These are phyloP conservation scores for Penicillium vulpinum DNA, from an alignment of 2,329 filamentous ascomycete genomes.

Conservation along the genomic window DNA sequence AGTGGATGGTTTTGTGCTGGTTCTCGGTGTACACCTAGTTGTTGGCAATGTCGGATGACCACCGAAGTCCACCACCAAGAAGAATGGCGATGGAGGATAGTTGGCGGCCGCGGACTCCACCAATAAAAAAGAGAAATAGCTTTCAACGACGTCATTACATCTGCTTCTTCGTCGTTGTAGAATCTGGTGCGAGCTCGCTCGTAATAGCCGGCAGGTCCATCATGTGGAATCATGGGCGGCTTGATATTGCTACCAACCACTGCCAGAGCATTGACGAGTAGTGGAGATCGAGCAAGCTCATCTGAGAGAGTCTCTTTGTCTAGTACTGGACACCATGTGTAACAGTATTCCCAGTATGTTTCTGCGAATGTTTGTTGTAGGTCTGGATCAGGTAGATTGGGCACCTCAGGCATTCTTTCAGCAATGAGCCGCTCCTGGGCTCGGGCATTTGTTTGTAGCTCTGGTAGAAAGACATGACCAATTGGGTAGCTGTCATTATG, in stretches of 20 bases:
- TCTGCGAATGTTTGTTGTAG: constrained; percentile 46
- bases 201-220: constrained; percentile 43
- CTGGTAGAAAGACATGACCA: constrained; percentile 14
- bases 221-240: constrained; percentile 44
- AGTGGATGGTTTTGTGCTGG: constrained; percentile 24
- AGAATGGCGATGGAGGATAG: constrained; percentile 42
- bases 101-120: constrained; percentile 45
- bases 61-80: constrained; percentile 52
- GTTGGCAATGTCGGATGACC: constrained; percentile 47
- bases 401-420: constrained; percentile 9
- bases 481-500: constrained; percentile 16
- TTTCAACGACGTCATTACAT: constrained; percentile 39
- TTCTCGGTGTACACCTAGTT: constrained; percentile 48
- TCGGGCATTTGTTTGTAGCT: constrained; percentile 16
- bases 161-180: constrained; percentile 44
- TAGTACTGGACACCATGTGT: constrained; percentile 47
- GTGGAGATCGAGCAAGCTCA: constrained; percentile 28
- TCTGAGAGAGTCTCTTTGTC: constrained; percentile 33
- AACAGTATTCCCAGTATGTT: constrained; percentile 47
- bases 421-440: constrained; percentile 16
- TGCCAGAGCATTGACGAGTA: constrained; percentile 36
- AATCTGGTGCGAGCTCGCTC: constrained; percentile 44
- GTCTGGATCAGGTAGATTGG: constrained; percentile 21
- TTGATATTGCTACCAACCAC: constrained; percentile 45
- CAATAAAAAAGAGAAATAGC: constrained; percentile 47